Evolutionary conservation across 176 grass and related monocot genomes (phyloP).

Genomic region (Avena atlantica): DNA sequence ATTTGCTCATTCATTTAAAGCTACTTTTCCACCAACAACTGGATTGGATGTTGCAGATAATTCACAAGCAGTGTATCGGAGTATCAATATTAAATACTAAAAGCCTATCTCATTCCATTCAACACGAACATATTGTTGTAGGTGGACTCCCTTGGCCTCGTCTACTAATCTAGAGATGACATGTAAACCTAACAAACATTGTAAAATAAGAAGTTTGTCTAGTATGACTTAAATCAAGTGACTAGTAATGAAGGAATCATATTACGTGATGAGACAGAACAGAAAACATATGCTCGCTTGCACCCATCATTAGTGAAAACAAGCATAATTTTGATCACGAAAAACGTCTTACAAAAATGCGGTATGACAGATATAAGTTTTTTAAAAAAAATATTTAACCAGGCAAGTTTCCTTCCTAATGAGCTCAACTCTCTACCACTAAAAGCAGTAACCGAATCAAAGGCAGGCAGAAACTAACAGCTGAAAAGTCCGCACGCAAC

Average conservation of each 20-base stretch:
- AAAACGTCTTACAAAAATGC: not conserved
- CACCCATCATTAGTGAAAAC: not conserved
- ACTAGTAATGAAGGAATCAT: not conserved
- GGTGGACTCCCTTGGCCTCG: not conserved
- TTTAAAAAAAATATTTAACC: not conserved
- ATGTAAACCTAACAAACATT: not conserved
- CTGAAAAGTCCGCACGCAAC: not conserved
- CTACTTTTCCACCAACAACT: conserved; percentile 11
- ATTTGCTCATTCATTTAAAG: conserved; percentile 22
- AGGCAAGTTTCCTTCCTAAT: conserved; percentile 14
- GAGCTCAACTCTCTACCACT: not conserved
- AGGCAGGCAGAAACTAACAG: conserved; percentile 11
- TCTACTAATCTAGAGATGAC: not conserved
- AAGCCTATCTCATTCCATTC: not conserved
- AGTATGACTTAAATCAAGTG: conserved; percentile 9
- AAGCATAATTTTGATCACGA: not conserved
- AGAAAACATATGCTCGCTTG: conserved; percentile 2
- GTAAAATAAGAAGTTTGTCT: conserved; percentile 7
- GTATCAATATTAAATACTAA: not conserved
- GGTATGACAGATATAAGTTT: not conserved
- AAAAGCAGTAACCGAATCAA: conserved; percentile 14
- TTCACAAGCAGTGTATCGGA: not conserved
- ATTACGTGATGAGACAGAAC: not conserved
- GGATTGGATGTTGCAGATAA: not conserved
- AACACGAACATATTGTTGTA: not conserved